Conservation (phyloP, 306 rosid species). For the Gastrolobium bilobum region DNA sequence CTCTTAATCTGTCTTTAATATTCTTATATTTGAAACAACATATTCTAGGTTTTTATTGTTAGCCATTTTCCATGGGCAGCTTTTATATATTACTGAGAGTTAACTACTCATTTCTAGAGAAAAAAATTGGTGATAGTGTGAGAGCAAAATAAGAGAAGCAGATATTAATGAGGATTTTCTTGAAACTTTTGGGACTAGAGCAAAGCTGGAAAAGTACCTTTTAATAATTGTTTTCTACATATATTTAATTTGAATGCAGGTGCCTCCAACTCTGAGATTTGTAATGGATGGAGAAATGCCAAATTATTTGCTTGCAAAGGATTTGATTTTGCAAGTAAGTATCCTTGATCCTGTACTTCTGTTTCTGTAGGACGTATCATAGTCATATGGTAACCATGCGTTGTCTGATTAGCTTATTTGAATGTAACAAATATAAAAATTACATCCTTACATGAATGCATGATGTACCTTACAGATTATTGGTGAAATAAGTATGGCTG, state of each 20-base stretch:
- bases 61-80: constrained; percentile 16
- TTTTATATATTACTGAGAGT: background rate
- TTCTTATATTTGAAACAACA: constrained; percentile 4
- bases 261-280: constrained; percentile 90
- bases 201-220: constrained; percentile 20
- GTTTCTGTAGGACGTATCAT: constrained; percentile 2
- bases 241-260: constrained; percentile 59
- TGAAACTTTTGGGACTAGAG: background rate
- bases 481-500: constrained; percentile 91
- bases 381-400: background rate
- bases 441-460: constrained; percentile 26
- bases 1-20: background rate
- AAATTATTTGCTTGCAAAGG: constrained; percentile 88
- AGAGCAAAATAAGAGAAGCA: constrained; percentile 6
- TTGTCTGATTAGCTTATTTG: constrained; percentile 33
- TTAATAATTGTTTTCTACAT: constrained; percentile 11
- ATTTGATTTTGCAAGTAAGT: constrained; percentile 89
- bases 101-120: background rate
- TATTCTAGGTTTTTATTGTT: background rate
- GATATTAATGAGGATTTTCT: constrained; percentile 1
- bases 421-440: constrained; percentile 18
- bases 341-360: constrained; percentile 33
- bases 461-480: constrained; percentile 64
- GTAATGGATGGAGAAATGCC: constrained; percentile 98
- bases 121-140: background rate